phyloP scores from a whole-genome alignment of 2,329 filamentous ascomycete genomes.

The Podosphaera xanthii region DNA sequence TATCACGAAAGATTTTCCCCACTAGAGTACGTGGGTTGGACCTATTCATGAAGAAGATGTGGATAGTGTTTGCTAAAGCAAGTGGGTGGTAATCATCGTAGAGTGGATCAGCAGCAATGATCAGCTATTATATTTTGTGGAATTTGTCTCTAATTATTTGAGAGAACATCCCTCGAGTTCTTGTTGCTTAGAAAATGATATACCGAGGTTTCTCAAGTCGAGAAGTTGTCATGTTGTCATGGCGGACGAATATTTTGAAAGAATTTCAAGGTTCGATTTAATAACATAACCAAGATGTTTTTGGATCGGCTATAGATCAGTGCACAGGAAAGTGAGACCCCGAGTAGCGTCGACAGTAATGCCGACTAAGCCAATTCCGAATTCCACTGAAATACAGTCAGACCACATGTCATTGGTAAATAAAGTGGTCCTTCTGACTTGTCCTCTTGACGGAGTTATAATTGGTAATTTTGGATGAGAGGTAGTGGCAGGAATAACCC shows the following conservation, averaged over 20 bases:
- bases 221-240: slow-evolving; percentile 39
- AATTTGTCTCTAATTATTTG: not conserved
- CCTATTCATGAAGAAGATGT: slow-evolving; percentile 35
- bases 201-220: slow-evolving; percentile 24
- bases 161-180: not conserved
- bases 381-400: slow-evolving; percentile 14
- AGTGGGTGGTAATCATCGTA: slow-evolving; percentile 67
- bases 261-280: slow-evolving; percentile 29
- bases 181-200: slow-evolving; percentile 9
- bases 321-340: slow-evolving; percentile 44
- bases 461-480: too few relatives aligned
- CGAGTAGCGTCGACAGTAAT: slow-evolving; percentile 59
- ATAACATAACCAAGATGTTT: slow-evolving; percentile 60
- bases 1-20: slow-evolving; percentile 60
- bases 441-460: too few relatives aligned
- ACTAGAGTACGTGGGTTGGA: slow-evolving; percentile 42
- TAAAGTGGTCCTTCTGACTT: too few relatives aligned
- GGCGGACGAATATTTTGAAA: slow-evolving; percentile 32
- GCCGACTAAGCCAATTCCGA: slow-evolving; percentile 80
- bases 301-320: slow-evolving; percentile 66
- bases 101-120: slow-evolving; percentile 68
- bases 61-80: slow-evolving; percentile 49
- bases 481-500: slow-evolving; percentile 27
- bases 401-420: too few relatives aligned
- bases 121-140: slow-evolving; percentile 26